phyloP scores from a whole-genome alignment of 2,329 filamentous ascomycete species.

The Aureobasidium zeae region DNA sequence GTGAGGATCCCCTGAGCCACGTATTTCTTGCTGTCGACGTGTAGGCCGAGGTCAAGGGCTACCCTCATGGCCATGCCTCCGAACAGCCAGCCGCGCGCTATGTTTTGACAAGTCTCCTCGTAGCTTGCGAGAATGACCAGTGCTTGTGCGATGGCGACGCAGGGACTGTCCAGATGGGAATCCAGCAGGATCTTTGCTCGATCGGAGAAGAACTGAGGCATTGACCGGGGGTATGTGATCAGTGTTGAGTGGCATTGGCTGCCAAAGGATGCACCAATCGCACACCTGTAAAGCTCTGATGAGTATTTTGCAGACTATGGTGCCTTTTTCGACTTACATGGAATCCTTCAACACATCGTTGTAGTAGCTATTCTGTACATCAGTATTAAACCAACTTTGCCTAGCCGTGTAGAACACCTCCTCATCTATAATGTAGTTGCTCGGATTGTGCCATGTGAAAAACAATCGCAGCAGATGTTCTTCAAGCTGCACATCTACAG shows the following conservation, averaged over 20 bases:
- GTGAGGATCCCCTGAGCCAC: constrained; percentile 34
- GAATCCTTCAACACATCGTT: constrained; percentile 22
- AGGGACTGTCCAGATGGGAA: constrained; percentile 40
- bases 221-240: constrained; percentile 30
- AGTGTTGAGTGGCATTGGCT: constrained; percentile 29
- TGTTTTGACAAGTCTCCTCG: constrained; percentile 37
- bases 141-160: constrained; percentile 41
- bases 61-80: constrained; percentile 40
- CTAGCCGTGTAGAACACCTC: constrained; percentile 24
- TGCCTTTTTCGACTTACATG: too few species aligned
- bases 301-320: neutral
- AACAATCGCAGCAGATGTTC: constrained; percentile 38
- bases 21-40: constrained; percentile 34
- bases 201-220: constrained; percentile 35
- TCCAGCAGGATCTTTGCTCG: constrained; percentile 39
- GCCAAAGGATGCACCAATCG: constrained; percentile 30
- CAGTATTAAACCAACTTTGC: constrained; percentile 5
- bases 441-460: constrained; percentile 42
- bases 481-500: constrained; percentile 34
- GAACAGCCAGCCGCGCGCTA: constrained; percentile 40
- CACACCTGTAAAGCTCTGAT: constrained; percentile 20
- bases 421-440: constrained; percentile 38
- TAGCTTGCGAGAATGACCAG: constrained; percentile 38
- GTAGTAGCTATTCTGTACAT: constrained; percentile 17
- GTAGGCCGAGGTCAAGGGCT: constrained; percentile 37